Conservation (phyloP, 2,329 filamentous ascomycete species). For the Sarocladiaceae sp. region DNA sequence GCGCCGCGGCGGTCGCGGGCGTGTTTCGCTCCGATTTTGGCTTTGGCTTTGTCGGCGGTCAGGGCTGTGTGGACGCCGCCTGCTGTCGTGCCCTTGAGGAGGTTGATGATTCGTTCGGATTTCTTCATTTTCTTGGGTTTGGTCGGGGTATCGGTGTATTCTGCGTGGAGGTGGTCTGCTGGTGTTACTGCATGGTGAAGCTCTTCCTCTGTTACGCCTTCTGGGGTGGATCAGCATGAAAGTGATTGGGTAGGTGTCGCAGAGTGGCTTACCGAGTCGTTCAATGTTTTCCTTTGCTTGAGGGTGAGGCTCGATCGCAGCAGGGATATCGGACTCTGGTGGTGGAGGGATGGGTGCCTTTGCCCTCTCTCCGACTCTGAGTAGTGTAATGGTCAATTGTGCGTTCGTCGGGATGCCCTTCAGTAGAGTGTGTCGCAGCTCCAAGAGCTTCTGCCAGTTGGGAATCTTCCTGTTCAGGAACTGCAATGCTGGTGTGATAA, state of each 20-base stretch:
- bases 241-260: background rate
- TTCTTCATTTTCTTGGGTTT: conserved; percentile 30
- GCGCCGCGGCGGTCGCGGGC: conserved; percentile 71
- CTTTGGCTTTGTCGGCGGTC: conserved; percentile 66
- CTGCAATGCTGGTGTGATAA: conserved; percentile 56
- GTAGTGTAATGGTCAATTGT: conserved; percentile 74
- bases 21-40: conserved; percentile 50
- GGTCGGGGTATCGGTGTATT: conserved; percentile 11
- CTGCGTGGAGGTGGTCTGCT: conserved; percentile 29
- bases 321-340: conserved; percentile 29
- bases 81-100: conserved; percentile 68
- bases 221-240: conserved; percentile 17
- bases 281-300: conserved; percentile 35
- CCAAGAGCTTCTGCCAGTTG: conserved; percentile 70
- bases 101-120: conserved; percentile 45
- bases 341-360: conserved; percentile 70
- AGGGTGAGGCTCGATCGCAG: conserved; percentile 36
- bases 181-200: conserved; percentile 57
- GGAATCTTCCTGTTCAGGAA: conserved; percentile 61
- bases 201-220: conserved; percentile 56
- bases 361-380: conserved; percentile 78
- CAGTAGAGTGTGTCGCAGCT: conserved; percentile 71
- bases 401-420: conserved; percentile 84
- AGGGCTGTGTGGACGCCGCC: conserved; percentile 69
- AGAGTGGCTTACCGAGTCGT: conserved; percentile 26